phyloP scores from a whole-genome alignment of 2,329 filamentous ascomycete species.

The Diaporthe vexans region DNA sequence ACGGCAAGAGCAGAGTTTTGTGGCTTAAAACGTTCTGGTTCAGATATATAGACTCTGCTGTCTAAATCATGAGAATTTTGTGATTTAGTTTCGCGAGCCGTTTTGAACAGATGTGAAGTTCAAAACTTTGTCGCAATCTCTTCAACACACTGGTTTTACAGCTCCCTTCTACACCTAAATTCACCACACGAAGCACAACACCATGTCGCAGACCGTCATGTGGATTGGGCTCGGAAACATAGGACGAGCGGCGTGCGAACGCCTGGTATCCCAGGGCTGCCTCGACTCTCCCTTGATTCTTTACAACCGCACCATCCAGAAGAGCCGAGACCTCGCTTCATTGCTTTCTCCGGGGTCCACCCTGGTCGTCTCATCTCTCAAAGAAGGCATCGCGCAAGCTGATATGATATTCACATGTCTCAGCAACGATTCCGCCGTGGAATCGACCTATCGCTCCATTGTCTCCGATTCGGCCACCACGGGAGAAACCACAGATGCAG shows the following conservation, averaged over 20 bases:
- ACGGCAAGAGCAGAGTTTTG: too few species aligned
- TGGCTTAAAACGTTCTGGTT: too few species aligned
- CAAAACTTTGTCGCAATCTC: too few species aligned
- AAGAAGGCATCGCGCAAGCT: not conserved
- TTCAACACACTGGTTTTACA: too few species aligned
- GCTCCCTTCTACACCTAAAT: too few species aligned
- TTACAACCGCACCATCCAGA: slow-evolving; percentile 11
- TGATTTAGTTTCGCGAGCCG: too few species aligned
- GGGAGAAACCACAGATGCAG: not conserved
- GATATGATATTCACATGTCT: slow-evolving; percentile 33
- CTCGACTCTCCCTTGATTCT: slow-evolving; percentile 7
- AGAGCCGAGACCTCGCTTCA: slow-evolving; percentile 1
- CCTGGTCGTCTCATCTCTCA: not conserved
- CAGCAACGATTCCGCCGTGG: slow-evolving; percentile 1
- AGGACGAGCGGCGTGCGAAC: slow-evolving; percentile 1
- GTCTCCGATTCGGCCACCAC: not conserved
- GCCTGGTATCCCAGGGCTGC: not conserved
- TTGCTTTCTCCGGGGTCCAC: not conserved
- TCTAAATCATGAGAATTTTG: too few species aligned
- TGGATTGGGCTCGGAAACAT: slow-evolving; percentile 28
- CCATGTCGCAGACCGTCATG: not conserved
- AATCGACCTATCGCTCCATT: slow-evolving; percentile 11
- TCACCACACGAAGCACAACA: too few species aligned
- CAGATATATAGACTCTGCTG: too few species aligned
- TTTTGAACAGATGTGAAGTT: too few species aligned